These are phyloP conservation scores for Melaleuca quinquenervia DNA, from an alignment of 345 rosid genomes.

Conservation along the genomic window DNA sequence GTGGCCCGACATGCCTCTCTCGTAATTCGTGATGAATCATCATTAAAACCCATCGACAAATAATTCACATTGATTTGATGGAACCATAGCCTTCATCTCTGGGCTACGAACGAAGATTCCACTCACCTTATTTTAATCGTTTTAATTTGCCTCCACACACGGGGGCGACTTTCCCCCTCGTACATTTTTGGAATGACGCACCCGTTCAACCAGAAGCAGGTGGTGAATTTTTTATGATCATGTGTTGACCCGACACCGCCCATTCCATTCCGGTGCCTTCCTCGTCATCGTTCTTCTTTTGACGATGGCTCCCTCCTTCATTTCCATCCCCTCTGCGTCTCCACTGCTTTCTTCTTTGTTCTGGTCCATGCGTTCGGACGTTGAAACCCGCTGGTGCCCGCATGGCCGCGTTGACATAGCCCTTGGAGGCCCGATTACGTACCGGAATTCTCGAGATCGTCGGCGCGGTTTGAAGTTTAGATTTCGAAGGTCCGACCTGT, in stretches of 20 bases:
- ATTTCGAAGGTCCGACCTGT: neutral
- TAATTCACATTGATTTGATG: neutral
- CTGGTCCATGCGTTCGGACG: neutral
- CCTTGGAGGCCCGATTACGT: neutral
- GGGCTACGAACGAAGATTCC: neutral
- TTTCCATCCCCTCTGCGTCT: neutral
- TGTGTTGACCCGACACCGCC: neutral
- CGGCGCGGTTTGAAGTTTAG: neutral
- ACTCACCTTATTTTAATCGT: neutral
- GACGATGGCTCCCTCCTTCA: neutral
- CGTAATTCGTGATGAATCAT: neutral
- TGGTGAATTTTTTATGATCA: neutral
- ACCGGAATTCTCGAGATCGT: neutral
- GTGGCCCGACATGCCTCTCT: neutral
- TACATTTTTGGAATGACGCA: neutral
- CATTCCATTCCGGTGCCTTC: neutral
- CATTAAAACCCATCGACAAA: neutral
- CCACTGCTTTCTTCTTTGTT: neutral
- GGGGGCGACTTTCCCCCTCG: neutral
- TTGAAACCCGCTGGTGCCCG: neutral
- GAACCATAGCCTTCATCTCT: neutral
- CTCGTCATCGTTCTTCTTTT: neutral
- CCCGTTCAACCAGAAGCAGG: neutral
- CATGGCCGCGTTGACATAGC: neutral
- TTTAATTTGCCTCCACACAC: neutral